Evolutionary conservation across 352 stramenopile species (phyloP), one percentile per base, ranked within the genome.

Genomic region (Phytopythium aichiense): DNA sequence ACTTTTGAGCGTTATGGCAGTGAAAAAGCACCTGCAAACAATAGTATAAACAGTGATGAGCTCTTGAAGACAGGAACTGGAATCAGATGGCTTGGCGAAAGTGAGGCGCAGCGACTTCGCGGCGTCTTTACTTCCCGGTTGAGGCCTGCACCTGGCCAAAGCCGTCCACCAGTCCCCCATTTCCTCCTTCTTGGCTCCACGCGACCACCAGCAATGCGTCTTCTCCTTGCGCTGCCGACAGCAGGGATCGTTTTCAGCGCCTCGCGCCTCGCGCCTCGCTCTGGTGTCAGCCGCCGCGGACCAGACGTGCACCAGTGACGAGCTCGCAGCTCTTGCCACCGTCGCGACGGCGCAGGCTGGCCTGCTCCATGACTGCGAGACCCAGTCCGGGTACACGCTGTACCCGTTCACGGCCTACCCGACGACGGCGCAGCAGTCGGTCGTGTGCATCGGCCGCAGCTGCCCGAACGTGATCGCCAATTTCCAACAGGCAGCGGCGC

Each of bases 361-460:
- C 8, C 64, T 77, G 53, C 55, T 77, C 18, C 46, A 35, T 23
- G 42, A 62, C n/a, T 77, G 71, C 62, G 57, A 73, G 42, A 53
- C 35, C 55, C 64, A 77, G 67, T 63, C 71, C 45, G 71, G 71
- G 43, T 77, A 67, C 30, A 28, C 15, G 12, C 54, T 77, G 43
- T 77, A 67, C 59, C 71, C 71, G 20, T 75, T 77, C 64, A 58
- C 60, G 15, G 12, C 23, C 6, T 60, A 63, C 51, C 71, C 71
- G 15, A 64, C 59, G 37, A 40, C 53, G 25, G 53, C 63, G n/a
- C 69, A 77, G 58, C 40, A 65, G 59, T 40, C 48, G 40, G 46
- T 60, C 23, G 64, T 77, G 23, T 77, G 71, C 56, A 63, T 59
- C 37, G 71, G 71, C 42, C 71, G 71, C 61, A 65, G 63, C 42